Percentiles rank a stretch among this genome's conserved stretches.
Conservation (phyloP, 495 filamentous ascomycete species). For the Collariella sp. region DNA sequence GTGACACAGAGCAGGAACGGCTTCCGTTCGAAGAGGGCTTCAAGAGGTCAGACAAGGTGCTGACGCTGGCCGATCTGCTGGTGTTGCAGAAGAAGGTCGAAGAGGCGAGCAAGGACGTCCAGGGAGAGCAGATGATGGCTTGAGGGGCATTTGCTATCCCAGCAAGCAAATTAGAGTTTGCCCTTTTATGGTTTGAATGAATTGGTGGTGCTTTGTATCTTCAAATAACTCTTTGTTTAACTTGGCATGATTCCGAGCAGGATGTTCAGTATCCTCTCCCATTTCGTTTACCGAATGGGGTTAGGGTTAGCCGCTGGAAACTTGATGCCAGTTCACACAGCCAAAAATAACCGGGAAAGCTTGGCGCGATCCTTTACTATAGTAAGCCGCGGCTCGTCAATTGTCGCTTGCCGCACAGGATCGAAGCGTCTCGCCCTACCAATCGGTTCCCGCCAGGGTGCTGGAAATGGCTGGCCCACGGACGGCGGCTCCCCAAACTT, state of each 20-base stretch:
- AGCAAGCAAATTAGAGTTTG: no score
- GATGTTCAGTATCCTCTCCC: no score
- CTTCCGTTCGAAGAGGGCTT: slow-evolving; percentile 27
- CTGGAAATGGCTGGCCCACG: neutral
- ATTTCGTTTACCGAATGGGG: no score
- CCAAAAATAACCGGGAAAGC: no score
- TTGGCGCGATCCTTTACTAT: no score
- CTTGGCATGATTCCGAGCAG: no score
- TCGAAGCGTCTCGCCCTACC: neutral
- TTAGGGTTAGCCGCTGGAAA: no score
- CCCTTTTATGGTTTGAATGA: no score
- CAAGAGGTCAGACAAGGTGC: slow-evolving; percentile 12
- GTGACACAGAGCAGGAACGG: slow-evolving; percentile 21
- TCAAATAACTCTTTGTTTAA: no score
- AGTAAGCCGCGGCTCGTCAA: neutral
- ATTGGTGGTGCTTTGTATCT: no score
- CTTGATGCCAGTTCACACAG: no score
- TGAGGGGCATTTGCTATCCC: no score
- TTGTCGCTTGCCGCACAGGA: neutral
- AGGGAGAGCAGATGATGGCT: neutral
- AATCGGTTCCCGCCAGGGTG: neutral
- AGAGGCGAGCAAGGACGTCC: neutral
- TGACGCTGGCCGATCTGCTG: slow-evolving; percentile 17
- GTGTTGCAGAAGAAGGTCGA: slow-evolving; percentile 19
- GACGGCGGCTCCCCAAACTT: slow-evolving; percentile 7